These are phyloP conservation scores for Neocallimastix lanati DNA, from an alignment of 192 early-diverging fungal genomes.

Conservation along the genomic window DNA sequence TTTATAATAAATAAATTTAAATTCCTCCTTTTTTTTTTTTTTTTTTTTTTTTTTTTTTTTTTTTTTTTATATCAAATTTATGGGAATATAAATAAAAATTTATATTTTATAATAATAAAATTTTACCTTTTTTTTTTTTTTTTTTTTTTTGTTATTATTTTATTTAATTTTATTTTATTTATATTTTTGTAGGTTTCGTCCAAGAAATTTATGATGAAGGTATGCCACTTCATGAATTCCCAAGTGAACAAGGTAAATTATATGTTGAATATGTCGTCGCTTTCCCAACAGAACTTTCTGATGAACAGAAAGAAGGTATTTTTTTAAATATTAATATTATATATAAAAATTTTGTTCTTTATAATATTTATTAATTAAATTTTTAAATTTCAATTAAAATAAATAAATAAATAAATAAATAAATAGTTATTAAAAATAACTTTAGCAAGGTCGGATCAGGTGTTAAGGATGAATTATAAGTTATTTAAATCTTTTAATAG, in stretches of 20 bases:
- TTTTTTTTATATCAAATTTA: no score
- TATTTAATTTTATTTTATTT: conserved; percentile 6
- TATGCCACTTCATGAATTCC: conserved; percentile 58
- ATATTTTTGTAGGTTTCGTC: conserved; percentile 37
- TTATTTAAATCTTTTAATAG: not conserved
- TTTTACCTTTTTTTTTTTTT: no score
- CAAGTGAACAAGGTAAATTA: conserved; percentile 49
- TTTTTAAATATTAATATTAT: not conserved
- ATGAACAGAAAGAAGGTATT: conserved; percentile 14
- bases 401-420: no score
- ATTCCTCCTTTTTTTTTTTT: no score
- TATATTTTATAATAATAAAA: no score
- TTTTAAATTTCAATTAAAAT: no score
- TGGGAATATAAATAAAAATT: no score
- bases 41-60: no score
- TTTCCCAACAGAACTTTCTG: conserved; percentile 46
- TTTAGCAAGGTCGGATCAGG: not conserved
- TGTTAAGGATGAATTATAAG: not conserved
- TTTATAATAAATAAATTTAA: no score
- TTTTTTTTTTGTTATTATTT: no score
- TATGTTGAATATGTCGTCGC: conserved; percentile 75
- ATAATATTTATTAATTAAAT: no score
- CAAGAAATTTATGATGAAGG: conserved; percentile 62
- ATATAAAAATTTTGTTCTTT: no score
- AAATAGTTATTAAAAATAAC: not conserved